Base-by-base conservation (phyloP, 108 stramenopile species). In the Schizochytrium sp. region DNA sequence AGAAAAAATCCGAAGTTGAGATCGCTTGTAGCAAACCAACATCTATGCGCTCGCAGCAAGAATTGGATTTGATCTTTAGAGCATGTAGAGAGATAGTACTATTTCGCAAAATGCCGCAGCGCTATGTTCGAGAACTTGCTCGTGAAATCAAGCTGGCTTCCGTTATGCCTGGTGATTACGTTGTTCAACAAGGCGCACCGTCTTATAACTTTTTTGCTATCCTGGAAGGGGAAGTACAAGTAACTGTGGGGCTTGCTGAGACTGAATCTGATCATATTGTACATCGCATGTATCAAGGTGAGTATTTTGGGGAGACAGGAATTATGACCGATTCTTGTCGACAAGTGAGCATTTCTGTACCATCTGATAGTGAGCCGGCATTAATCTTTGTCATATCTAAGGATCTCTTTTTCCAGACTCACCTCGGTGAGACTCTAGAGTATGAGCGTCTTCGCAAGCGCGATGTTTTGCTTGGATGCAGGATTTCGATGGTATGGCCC, bases 171-270 rank as follows among this genome's bases (percentile, higher is more conserved):
- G 76, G 76, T 13, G 76, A 83, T 40, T 83, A 83, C 47, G 28
- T 83, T 10, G 28, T 83, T 28, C 76, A 83, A 53, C 76, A 83
- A 28, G 76, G 76, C 50, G 50, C 47, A 53, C 47, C 76, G 2
- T 47, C 76, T n/a, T 55, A 83, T 40, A 83, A 83, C 40, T 83
- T 83, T 53, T 83, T 83, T 28, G 76, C 76, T 8, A 83, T 83
- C 55, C 76, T 83, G 28, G 76, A 83, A 40, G 76, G 76, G 3
- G 53, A 83, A n/a, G 76, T 83, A 0, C 47, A 83, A 10, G 53
- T 83, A 47, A 83, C 76, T n/a, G 53, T 83, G 47, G 47, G 28
- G 15, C 8, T 83, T 1, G 13, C 45, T 1, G 76, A 83, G 50
- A 17, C 55, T 0, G 76, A 83, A 0, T 55, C 76, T n/a, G 76